These are phyloP conservation scores for Phytophthora rubi DNA, from an alignment of 352 stramenopile species.

Conservation along the genomic window DNA sequence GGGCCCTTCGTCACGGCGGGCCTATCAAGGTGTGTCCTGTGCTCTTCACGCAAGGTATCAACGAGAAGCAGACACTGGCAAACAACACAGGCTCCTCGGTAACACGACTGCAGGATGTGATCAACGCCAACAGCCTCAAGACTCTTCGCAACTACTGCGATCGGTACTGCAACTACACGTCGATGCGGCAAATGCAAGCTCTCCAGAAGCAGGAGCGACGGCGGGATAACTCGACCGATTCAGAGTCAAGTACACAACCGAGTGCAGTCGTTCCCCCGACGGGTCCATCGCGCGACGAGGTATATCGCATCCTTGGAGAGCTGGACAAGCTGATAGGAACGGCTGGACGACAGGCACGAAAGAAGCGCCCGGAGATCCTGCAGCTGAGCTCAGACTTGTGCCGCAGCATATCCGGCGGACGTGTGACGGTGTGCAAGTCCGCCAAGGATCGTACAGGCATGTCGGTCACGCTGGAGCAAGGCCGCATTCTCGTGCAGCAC, in stretches of 20 bases:
- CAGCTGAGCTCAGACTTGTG: constrained; percentile 85
- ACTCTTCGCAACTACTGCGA: constrained; percentile 75
- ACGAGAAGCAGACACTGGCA: constrained; percentile 92
- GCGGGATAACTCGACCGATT: constrained; percentile 18
- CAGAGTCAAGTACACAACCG: background rate
- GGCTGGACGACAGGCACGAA: constrained; percentile 67
- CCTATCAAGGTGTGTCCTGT: constrained; percentile 75
- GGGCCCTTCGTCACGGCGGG: constrained; percentile 59
- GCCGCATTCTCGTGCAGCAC: constrained; percentile 83
- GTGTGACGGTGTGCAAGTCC: constrained; percentile 96
- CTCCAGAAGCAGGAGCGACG: constrained; percentile 34
- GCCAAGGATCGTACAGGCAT: constrained; percentile 98
- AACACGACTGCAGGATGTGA: constrained; percentile 81
- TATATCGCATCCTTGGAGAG: constrained; percentile 58
- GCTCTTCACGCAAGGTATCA: constrained; percentile 92
- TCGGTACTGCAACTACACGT: constrained; percentile 77
- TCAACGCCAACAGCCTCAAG: constrained; percentile 82
- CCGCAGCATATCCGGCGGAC: constrained; percentile 84
- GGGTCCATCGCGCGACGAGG: constrained; percentile 55
- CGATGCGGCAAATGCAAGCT: constrained; percentile 47
- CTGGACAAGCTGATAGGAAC: constrained; percentile 78
- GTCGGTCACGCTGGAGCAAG: constrained; percentile 96
- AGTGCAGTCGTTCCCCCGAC: constrained; percentile 7
- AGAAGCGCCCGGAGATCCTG: constrained; percentile 88
- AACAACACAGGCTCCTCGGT: constrained; percentile 88